These are phyloP conservation scores for Capsicum chinense DNA, from an alignment of 257 asterid genomes.

Conservation along the genomic window DNA sequence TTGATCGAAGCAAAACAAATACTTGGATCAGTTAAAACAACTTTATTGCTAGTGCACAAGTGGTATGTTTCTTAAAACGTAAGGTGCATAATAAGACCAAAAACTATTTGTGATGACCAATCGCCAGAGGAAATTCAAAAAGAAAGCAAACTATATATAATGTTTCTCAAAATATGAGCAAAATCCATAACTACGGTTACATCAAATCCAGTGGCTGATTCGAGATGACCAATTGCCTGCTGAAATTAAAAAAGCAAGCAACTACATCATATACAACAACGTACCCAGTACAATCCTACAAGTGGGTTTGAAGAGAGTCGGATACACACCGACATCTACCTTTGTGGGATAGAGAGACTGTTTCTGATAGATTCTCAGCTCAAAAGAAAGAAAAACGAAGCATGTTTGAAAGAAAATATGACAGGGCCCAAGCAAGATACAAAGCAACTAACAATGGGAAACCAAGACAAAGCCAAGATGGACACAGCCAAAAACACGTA, in stretches of 20 bases:
- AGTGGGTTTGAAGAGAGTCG: too few species aligned
- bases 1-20: conserved; percentile 3
- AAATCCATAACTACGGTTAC: background rate
- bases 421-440: too few species aligned
- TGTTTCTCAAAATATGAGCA: background rate
- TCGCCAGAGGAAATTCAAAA: background rate
- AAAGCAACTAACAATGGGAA: too few species aligned
- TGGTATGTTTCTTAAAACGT: background rate
- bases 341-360: too few species aligned
- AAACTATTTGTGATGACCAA: background rate
- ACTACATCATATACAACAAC: background rate
- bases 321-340: too few species aligned
- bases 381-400: too few species aligned
- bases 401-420: too few species aligned
- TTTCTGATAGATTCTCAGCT: too few species aligned
- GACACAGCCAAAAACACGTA: too few species aligned
- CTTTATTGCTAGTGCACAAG: background rate
- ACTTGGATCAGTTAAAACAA: background rate
- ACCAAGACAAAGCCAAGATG: too few species aligned
- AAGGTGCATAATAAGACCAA: background rate
- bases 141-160: background rate
- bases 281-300: too few species aligned
- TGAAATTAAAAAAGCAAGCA: background rate
- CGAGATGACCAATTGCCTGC: too few species aligned
- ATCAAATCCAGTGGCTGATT: background rate